Base-by-base conservation (phyloP, 2,329 filamentous ascomycete genomes). In the Aulographum hederae region DNA sequence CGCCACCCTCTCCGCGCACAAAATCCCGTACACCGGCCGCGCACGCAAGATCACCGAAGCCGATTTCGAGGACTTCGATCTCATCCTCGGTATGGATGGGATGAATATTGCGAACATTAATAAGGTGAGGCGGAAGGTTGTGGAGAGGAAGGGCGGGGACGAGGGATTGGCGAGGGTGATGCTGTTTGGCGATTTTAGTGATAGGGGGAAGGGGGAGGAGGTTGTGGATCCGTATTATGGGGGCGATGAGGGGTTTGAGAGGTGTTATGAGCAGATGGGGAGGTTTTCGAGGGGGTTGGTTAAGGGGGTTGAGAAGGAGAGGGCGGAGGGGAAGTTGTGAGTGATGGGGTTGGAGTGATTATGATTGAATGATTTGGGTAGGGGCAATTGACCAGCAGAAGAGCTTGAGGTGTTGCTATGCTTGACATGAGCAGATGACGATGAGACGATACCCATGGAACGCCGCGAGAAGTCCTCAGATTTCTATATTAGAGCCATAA, bases 211-310 rank as follows among this genome's bases (percentile, higher is more conserved):
- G 42, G 63, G 67, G 14, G 79, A 93, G 57, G 67, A 80, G 30
- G 73, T 94, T 6, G 61, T 69, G 36, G 89, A 95, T 52, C 89
- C 89, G 11, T 98, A 95, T 57, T 95, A 95, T 52, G 84, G 81
- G n/a, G 82, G 71, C 10, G 57, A 62, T 3, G 68, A 79, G 42
- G 84, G 82, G 2, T 95, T 95, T 48, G 70, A 78, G 44, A 69
- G 66, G 46, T 81, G 84, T n/a, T 95, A 78, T 54, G 72, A 86
- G 56, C 85, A 94, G 61, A 76, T 77, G 39, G 58, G 64, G 37
- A 63, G 77, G 38, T 93, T 91, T 50, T 75, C 78, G 2, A 66
- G 63, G 48, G 82, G 78, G 34, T 84, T 94, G 44, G 43, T 93
- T 39, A 61, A 65, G 44, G 63, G 73, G 28, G 72, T 61, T 38